A percentile compares a stretch with the other conserved stretches of the same genome.
Conservation (phyloP, 2,329 filamentous ascomycete genomes). For the Xylaria arbuscula region DNA sequence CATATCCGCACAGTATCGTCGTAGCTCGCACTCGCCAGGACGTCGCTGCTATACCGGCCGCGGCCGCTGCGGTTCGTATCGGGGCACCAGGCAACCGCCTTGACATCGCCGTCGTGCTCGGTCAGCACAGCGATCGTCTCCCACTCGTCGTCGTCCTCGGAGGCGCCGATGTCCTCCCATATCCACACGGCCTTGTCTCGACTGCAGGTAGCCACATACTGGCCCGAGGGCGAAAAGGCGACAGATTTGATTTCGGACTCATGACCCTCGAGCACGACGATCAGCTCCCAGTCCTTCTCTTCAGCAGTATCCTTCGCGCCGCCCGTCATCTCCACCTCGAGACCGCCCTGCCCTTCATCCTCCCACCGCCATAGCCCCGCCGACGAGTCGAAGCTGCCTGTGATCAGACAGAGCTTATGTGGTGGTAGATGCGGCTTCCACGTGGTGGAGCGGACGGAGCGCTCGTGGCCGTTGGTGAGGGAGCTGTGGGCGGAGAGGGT, state of each 20-base stretch:
- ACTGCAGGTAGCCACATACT: constrained; percentile 87
- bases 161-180: constrained; percentile 87
- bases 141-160: constrained; percentile 89
- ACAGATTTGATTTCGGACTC: constrained; percentile 92
- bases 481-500: constrained; percentile 82
- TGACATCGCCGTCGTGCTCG: constrained; percentile 96
- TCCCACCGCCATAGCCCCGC: constrained; percentile 84
- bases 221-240: constrained; percentile 77
- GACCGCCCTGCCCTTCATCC: constrained; percentile 53
- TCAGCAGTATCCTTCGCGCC: constrained; percentile 59
- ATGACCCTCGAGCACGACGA: constrained; percentile 91
- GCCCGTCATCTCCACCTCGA: constrained; percentile 55
- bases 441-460: constrained; percentile 83
- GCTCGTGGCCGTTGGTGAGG: constrained; percentile 88
- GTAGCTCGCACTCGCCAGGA: constrained; percentile 91
- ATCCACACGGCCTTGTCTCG: constrained; percentile 97
- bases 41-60: constrained; percentile 69
- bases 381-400: constrained; percentile 92
- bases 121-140: constrained; percentile 95
- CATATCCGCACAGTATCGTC: constrained; percentile 91
- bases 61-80: constrained; percentile 63
- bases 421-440: constrained; percentile 82
- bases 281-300: constrained; percentile 90
- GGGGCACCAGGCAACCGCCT: constrained; percentile 92
- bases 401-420: constrained; percentile 81